These are phyloP conservation scores for Penicillium fimorum DNA, from an alignment of 495 filamentous ascomycete genomes.

Conservation along the genomic window DNA sequence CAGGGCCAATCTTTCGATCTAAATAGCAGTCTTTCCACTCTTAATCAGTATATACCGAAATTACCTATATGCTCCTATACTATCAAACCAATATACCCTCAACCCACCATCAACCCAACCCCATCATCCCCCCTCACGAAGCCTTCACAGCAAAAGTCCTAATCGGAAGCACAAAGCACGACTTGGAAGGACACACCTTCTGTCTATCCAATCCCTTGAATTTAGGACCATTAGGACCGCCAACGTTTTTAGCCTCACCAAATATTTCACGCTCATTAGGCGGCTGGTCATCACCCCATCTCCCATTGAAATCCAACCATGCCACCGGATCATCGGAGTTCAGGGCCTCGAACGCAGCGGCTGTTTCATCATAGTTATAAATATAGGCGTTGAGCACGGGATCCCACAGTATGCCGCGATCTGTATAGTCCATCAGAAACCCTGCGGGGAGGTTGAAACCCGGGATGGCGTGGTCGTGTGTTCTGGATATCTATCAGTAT, in stretches of 20 bases:
- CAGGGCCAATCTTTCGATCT: background rate
- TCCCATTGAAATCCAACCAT: conserved; percentile 54
- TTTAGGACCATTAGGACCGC: conserved; percentile 56
- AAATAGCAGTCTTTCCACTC: background rate
- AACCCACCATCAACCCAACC: background rate
- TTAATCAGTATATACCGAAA: background rate
- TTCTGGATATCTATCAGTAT: conserved; percentile 19
- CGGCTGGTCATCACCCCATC: conserved; percentile 60
- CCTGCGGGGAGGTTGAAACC: conserved; percentile 60
- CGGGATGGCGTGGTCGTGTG: conserved; percentile 62
- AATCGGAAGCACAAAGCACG: conserved; percentile 38
- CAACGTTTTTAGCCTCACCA: conserved; percentile 46
- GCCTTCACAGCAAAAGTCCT: conserved; percentile 23
- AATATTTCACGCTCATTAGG: conserved; percentile 51
- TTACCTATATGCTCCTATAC: background rate
- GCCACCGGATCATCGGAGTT: conserved; percentile 40
- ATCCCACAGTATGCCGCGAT: conserved; percentile 56
- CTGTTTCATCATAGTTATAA: conserved; percentile 46
- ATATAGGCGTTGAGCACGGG: conserved; percentile 49
- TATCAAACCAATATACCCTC: background rate
- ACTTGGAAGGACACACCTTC: conserved; percentile 42
- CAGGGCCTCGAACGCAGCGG: conserved; percentile 43
- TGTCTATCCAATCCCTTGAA: conserved; percentile 51
- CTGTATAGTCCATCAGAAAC: conserved; percentile 59
- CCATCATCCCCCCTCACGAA: background rate